phyloP scores from a whole-genome alignment of 2,329 filamentous ascomycete species.

The Emmonsiellopsis sp. region DNA sequence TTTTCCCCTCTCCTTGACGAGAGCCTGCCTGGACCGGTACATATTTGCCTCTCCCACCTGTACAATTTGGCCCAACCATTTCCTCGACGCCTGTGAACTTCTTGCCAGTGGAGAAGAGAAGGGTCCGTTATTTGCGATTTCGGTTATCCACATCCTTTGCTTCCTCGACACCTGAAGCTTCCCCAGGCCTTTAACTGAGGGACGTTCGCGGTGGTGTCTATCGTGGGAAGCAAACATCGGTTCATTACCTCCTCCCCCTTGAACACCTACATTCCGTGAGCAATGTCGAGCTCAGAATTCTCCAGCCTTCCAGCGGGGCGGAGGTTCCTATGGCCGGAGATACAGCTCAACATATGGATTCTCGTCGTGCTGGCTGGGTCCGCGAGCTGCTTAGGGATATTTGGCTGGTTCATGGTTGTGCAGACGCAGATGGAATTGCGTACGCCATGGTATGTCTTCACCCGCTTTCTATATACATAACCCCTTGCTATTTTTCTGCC shows the following conservation, averaged over 20 bases:
- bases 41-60: background rate
- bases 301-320: conserved; percentile 13
- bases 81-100: background rate
- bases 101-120: background rate
- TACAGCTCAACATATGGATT: conserved; percentile 56
- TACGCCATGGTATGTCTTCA: conserved; percentile 46
- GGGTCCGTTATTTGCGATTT: no score
- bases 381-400: conserved; percentile 50
- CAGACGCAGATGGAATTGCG: conserved; percentile 46
- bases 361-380: conserved; percentile 52
- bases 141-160: no score
- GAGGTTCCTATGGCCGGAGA: conserved; percentile 55
- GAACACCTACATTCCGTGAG: background rate
- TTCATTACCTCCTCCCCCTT: no score
- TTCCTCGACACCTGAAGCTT: background rate
- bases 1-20: background rate
- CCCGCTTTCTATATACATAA: background rate
- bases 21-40: background rate
- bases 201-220: no score
- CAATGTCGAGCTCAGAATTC: conserved; percentile 1
- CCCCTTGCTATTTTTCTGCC: background rate
- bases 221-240: no score
- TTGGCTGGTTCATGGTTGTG: conserved; percentile 50
- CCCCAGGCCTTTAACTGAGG: no score
- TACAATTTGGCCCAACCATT: background rate